phyloP scores from a whole-genome alignment of 768 basidiomycete species.

The Leccinum boreale region DNA sequence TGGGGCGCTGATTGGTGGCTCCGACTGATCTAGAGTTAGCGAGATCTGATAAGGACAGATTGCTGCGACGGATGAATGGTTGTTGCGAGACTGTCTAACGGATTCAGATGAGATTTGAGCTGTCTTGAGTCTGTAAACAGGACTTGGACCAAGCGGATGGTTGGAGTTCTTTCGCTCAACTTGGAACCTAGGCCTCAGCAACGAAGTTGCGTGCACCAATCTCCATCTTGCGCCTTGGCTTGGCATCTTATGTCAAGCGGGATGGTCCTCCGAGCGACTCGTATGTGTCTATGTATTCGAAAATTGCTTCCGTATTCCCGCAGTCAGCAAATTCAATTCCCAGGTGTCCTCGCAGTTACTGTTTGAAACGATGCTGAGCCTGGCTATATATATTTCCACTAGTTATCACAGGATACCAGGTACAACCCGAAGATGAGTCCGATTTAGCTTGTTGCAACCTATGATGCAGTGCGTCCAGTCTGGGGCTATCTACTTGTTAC shows the following conservation, averaged over 20 bases:
- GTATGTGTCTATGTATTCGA: not conserved
- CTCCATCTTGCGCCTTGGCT: not conserved
- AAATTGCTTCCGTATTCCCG: not conserved
- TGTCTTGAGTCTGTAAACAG: not conserved
- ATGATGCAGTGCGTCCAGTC: not conserved
- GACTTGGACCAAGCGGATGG: too few species aligned
- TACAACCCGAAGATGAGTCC: too few species aligned
- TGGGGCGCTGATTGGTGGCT: not conserved
- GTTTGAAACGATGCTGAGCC: not conserved
- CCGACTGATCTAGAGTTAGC: not conserved
- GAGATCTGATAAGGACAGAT: not conserved
- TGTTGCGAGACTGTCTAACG: not conserved
- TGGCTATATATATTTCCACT: not conserved
- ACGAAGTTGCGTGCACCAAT: not conserved
- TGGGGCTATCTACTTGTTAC: not conserved
- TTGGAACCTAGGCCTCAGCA: not conserved
- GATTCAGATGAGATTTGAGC: not conserved
- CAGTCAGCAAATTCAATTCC: not conserved
- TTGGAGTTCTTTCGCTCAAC: not conserved
- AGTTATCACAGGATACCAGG: not conserved
- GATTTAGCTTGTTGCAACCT: too few species aligned
- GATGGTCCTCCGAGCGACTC: not conserved
- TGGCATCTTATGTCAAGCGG: not conserved
- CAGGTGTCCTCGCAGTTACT: too few species aligned
- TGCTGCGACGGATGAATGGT: not conserved